Conservation (phyloP, 371 early-diverging fungal genomes). For the Chytridium lagenaria region DNA sequence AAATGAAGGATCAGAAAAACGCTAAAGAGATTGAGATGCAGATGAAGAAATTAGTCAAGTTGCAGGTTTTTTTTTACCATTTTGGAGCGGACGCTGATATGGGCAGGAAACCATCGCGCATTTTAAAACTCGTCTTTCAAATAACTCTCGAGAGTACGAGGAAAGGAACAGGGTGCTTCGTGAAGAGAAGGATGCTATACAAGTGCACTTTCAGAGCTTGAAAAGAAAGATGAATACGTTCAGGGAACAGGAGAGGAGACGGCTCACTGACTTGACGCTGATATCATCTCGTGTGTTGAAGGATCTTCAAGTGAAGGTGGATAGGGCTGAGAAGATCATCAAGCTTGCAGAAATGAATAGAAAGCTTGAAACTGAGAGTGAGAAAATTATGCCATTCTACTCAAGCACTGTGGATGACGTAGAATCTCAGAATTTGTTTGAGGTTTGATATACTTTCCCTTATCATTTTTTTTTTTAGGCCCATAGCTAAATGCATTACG, state of each 20-base stretch:
- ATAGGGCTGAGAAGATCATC: constrained; percentile 61
- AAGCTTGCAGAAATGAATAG: constrained; percentile 64
- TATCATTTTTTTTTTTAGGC: background rate
- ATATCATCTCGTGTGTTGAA: constrained; percentile 51
- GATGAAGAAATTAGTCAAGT: constrained; percentile 57
- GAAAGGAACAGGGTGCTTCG: constrained; percentile 49
- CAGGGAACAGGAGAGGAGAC: constrained; percentile 53
- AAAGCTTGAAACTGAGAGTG: constrained; percentile 61
- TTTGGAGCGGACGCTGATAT: no score
- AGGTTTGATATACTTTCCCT: background rate
- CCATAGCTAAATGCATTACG: background rate
- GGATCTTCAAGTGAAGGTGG: constrained; percentile 50
- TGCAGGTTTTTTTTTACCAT: no score
- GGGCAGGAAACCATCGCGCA: constrained; percentile 58
- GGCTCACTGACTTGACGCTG: constrained; percentile 54
- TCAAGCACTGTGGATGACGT: constrained; percentile 20
- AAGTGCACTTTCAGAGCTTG: constrained; percentile 57
- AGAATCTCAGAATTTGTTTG: background rate
- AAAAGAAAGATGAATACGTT: constrained; percentile 58
- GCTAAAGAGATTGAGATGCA: constrained; percentile 62
- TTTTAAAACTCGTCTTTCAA: constrained; percentile 49
- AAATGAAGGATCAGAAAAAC: constrained; percentile 57
- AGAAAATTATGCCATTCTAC: constrained; percentile 55
- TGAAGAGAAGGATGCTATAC: constrained; percentile 56
- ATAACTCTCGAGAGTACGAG: constrained; percentile 53